A percentile compares a stretch with the other conserved stretches of the same genome.
Evolutionary conservation across 257 asterid species (phyloP).

Genomic region (Petunia secreta): DNA sequence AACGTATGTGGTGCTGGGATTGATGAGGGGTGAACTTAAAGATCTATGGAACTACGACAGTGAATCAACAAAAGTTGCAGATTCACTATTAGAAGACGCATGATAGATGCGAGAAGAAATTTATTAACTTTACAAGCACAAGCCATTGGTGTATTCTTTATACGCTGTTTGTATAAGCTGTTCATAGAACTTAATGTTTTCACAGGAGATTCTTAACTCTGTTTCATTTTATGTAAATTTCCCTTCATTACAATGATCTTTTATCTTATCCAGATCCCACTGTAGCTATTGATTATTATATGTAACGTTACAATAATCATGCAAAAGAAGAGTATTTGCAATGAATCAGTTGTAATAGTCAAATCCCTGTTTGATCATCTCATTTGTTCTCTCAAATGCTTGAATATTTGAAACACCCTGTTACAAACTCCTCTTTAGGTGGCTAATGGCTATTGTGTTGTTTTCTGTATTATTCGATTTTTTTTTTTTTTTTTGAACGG

Average conservation of each 20-base stretch:
- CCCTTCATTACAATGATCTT: neutral
- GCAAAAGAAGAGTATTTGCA: neutral
- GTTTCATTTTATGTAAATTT: slow-evolving; percentile 19
- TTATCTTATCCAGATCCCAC: neutral
- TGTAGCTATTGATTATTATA: neutral
- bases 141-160: neutral
- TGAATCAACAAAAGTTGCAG: slow-evolving; percentile 22
- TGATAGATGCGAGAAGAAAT: neutral
- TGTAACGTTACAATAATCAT: slow-evolving; percentile 2
- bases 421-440: neutral
- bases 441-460: neutral
- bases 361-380: neutral
- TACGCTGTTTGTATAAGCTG: neutral
- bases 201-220: slow-evolving; percentile 2
- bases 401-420: neutral
- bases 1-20: slow-evolving; percentile 42
- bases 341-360: neutral
- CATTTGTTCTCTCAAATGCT: neutral
- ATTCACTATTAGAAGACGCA: slow-evolving; percentile 3
- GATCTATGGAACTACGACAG: slow-evolving; percentile 46
- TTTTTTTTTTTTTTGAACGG: neutral
- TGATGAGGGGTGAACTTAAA: slow-evolving; percentile 48
- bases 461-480: neutral
- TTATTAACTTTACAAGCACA: neutral
- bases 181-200: slow-evolving; percentile 4